Percentiles rank a stretch among this genome's conserved stretches.
These are phyloP conservation scores for Pythium biforme DNA, from an alignment of 352 stramenopile genomes.

Conservation along the genomic window DNA sequence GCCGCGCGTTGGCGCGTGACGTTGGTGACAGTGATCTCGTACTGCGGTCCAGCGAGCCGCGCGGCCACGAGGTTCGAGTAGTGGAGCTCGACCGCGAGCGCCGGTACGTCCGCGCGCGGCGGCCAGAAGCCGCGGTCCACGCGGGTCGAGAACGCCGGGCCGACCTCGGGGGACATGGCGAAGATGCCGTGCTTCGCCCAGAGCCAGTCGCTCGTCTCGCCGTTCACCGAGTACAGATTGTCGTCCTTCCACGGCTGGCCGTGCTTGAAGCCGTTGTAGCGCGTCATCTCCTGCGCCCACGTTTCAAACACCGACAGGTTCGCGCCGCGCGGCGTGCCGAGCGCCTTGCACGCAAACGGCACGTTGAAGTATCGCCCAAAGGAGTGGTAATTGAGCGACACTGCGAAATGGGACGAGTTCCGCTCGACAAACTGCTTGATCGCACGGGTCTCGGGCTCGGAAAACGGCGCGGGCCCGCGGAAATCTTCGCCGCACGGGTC, in stretches of 20 bases:
- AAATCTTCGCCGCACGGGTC: constrained; percentile 76
- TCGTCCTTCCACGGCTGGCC: constrained; percentile 81
- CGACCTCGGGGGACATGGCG: constrained; percentile 83
- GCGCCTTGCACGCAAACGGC: constrained; percentile 75
- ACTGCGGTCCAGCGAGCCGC: constrained; percentile 50
- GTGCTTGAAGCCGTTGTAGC: constrained; percentile 73
- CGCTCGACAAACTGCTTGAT: constrained; percentile 68
- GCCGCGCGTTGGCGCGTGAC: constrained; percentile 4
- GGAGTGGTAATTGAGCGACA: constrained; percentile 82
- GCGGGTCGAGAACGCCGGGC: constrained; percentile 48
- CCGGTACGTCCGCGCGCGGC: constrained; percentile 41
- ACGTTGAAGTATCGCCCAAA: constrained; percentile 85
- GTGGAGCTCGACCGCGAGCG: constrained; percentile 62
- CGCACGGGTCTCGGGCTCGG: constrained; percentile 76
- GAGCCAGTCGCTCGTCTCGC: constrained; percentile 88
- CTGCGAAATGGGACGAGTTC: constrained; percentile 45
- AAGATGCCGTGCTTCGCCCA: constrained; percentile 79
- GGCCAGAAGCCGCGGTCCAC: constrained; percentile 69
- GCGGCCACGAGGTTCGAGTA: constrained; percentile 72
- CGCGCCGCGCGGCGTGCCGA: constrained; percentile 36
- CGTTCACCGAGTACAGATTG: constrained; percentile 86
- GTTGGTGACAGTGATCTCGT: constrained; percentile 42
- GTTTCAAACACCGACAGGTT: constrained; percentile 45
- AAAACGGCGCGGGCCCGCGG: constrained; percentile 63
- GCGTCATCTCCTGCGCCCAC: constrained; percentile 67